Evolutionary conservation across 1,284 basidiomycete genomes (phyloP), one percentile per base, ranked within the genome.

Genomic region (Ganoderma boninense): DNA sequence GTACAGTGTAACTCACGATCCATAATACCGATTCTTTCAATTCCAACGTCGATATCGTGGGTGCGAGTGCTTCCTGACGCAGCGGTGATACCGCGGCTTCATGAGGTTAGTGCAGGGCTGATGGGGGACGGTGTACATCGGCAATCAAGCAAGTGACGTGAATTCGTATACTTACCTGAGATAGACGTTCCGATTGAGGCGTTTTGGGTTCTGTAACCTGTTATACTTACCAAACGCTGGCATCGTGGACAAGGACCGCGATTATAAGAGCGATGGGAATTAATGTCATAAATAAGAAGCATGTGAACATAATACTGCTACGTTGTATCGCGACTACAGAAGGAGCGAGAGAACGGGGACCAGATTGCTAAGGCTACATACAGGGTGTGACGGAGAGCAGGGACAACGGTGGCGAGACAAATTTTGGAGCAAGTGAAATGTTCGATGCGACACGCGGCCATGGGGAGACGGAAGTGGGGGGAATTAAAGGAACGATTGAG

Each of bases 1-100:
- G 77, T 78, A 78, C 73, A 75, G 73, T 77, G 75, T 75, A 77
- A 71, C 71, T 72, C 72, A 68, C 69, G 23, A 62, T 14, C 13
- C 65, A 63, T 76, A 73, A 73, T 76, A 60, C 59, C 40, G 20
- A 38, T 60, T 60, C 23, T 40, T 61, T 23, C 23, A 52, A 52
- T 23, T 26, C n/a, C 23, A 26, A 26, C 13, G 49, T 11, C 23
- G n/a, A 52, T 26, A 11, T 52, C 13, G 49, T 26, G 44, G 44
- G 18, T 5, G 49, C 13, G 49, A 8, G 46, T 23, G 7, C 46
- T 26, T 13, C 1, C n/a, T 60, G 14, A 60, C 35, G 35, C 49
- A 52, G 49, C 49, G 23, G 49, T 35, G 54, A 35, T 57, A 57
- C 14, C 54, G 29, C 54, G 29, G 54, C 32, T 35, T 57, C 54